Conservation (phyloP, 208 protist genomes). For the Wallacemonas collosoma region DNA sequence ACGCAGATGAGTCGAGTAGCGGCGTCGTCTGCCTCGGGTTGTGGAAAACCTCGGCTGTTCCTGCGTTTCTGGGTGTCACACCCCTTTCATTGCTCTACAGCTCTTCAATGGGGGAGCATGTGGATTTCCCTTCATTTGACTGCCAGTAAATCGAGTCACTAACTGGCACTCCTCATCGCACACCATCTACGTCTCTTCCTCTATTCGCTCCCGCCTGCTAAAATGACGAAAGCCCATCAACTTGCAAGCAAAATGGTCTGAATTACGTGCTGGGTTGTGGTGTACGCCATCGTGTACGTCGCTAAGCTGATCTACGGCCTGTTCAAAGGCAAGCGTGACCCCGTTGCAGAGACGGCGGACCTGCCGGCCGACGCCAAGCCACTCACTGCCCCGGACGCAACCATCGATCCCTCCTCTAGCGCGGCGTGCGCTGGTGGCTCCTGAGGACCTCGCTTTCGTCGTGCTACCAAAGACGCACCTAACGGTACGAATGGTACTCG, state of each 20-base stretch:
- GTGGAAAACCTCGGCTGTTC: too few relatives aligned
- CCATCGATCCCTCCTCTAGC: background rate
- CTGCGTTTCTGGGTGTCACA: too few relatives aligned
- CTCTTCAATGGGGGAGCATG: too few relatives aligned
- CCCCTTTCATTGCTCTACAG: too few relatives aligned
- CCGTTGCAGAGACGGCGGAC: background rate
- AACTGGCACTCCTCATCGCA: too few relatives aligned
- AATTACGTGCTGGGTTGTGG: slow-evolving; percentile 47
- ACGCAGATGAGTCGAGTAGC: too few relatives aligned
- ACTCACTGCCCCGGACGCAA: background rate
- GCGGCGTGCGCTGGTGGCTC: slow-evolving; percentile 25
- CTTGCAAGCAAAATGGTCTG: slow-evolving; percentile 32
- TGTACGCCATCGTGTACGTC: slow-evolving; percentile 31
- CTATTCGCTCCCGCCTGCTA: background rate
- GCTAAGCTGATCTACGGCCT: slow-evolving; percentile 26
- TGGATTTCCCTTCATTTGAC: too few relatives aligned
- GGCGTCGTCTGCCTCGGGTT: too few relatives aligned
- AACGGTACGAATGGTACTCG: background rate
- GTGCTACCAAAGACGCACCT: slow-evolving; percentile 5
- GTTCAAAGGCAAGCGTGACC: slow-evolving; percentile 16
- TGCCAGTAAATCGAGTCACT: too few relatives aligned
- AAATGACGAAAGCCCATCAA: too few relatives aligned
- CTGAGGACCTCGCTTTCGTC: slow-evolving; percentile 30
- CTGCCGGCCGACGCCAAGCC: background rate
- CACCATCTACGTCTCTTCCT: too few relatives aligned